Base-by-base conservation (phyloP, 805 yeast species). In the Danielia oregonensis region DNA sequence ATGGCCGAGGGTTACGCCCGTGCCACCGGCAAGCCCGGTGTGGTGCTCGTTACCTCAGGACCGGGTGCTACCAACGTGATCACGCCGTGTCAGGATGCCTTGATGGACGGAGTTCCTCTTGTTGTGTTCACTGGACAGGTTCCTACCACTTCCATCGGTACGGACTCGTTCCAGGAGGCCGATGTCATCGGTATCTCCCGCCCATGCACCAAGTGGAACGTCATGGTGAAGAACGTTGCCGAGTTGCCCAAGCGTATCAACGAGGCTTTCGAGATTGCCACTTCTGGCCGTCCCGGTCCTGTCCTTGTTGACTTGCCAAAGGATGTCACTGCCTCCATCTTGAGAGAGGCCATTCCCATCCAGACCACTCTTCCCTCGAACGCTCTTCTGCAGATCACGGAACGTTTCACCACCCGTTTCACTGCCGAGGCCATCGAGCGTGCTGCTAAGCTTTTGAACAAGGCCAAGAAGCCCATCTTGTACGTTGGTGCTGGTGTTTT, bases 1-100 rank as follows among this genome's bases (percentile, higher is more conserved):
- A 93, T 93, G 97, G 98, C 98, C 37, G 97, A 93, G 68, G 98
- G 98, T 40, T 93, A 93, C 51, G 97, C 98, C 37, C 76, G 95
- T 49, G 98, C 95, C 26, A 66, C 79, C 13, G 98, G 97, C 40
- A 93, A 86, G 64, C 94, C 97, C 10, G 98, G 98, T 68, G 95
- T 93, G 46, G 97, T 93, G 32, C 70, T 93, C 52, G 98, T 93
- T 33, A 93, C 98, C n/a, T 87, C 96, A 1, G 98, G 98, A 33
- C 98, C 98, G 19, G 98, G 97, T 56, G 98, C 97, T 32, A 93
- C 98, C 36, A 93, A 93, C 57, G 96, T 93, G 40, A 81, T 93
- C 45, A 93, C 98, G n/a, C 96, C 98, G 36, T 78, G 93, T 85
- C 95, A 95, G 39, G 98, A 93, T 60, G 98, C 97, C 10, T 70